phyloP scores from a whole-genome alignment of 2,329 filamentous ascomycete genomes.

The Periconia macrospinosa region DNA sequence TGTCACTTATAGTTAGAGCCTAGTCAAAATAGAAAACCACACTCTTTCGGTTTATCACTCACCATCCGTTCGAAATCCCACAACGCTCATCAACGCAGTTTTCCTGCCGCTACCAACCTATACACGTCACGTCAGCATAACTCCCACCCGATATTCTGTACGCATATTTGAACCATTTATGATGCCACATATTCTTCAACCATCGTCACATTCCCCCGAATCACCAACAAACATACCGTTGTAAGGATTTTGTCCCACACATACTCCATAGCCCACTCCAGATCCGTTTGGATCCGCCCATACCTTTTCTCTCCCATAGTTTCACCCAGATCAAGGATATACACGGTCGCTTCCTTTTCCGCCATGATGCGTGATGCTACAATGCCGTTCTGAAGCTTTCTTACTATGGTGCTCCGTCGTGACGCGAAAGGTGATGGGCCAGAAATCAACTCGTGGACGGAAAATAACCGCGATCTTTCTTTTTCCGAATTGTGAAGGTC shows the following conservation, averaged over 20 bases:
- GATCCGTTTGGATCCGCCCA: conserved; percentile 74
- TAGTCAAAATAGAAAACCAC: conserved; percentile 1
- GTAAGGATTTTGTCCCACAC: conserved; percentile 90
- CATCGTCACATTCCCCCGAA: not conserved
- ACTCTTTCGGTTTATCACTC: conserved; percentile 14
- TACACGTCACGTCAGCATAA: conserved; percentile 4
- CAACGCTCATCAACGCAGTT: conserved; percentile 73
- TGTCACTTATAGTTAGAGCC: not conserved
- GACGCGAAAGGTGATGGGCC: not conserved
- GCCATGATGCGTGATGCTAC: conserved; percentile 62
- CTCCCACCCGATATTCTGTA: not conserved
- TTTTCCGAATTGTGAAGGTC: not conserved
- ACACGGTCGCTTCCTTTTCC: conserved; percentile 89
- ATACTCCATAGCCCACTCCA: conserved; percentile 89
- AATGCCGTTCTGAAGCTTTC: not conserved
- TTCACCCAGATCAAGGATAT: conserved; percentile 82
- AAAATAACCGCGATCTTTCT: too few species aligned
- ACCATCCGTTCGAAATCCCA: conserved; percentile 79
- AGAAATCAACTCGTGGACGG: too few species aligned
- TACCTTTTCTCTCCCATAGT: conserved; percentile 77
- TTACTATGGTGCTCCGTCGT: not conserved
- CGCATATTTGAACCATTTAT: not conserved
- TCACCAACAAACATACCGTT: conserved; percentile 58
- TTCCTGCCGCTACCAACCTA: conserved; percentile 69
- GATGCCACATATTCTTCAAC: not conserved